A percentile compares a stretch with the other conserved stretches of the same genome.
These are phyloP conservation scores for Trichoderma atrobrunneum DNA, from an alignment of 2,329 filamentous ascomycete genomes.

Conservation along the genomic window DNA sequence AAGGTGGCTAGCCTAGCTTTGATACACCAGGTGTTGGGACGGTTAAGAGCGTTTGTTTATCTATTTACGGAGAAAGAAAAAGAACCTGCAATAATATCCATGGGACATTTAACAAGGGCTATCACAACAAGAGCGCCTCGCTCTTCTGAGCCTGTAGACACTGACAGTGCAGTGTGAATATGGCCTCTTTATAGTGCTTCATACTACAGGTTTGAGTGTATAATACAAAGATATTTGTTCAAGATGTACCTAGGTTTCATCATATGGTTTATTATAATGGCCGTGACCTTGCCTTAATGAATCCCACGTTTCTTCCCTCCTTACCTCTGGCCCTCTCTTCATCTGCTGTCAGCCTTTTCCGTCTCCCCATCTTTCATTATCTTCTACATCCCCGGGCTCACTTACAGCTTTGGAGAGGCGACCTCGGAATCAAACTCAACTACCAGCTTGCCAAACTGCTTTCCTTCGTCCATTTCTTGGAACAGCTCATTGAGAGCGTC, in stretches of 20 bases:
- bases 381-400: too few species aligned
- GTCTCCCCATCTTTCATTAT: background rate
- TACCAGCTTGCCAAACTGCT: slow-evolving; percentile 91
- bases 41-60: slow-evolving; percentile 9
- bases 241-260: background rate
- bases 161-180: too few species aligned
- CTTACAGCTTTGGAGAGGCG: slow-evolving; percentile 41
- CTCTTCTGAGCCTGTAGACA: background rate
- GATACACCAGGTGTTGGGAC: slow-evolving; percentile 6
- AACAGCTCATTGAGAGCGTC: slow-evolving; percentile 80
- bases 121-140: background rate
- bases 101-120: background rate
- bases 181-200: background rate
- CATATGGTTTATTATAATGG: background rate
- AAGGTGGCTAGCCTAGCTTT: slow-evolving; percentile 17
- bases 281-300: background rate
- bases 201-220: background rate
- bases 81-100: background rate
- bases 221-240: background rate
- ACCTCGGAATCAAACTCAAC: slow-evolving; percentile 59
- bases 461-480: slow-evolving; percentile 80
- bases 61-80: background rate
- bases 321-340: background rate
- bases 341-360: background rate
- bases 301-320: background rate